Conservation (phyloP, 768 basidiomycete genomes). For the Mycena albidolilacea region DNA sequence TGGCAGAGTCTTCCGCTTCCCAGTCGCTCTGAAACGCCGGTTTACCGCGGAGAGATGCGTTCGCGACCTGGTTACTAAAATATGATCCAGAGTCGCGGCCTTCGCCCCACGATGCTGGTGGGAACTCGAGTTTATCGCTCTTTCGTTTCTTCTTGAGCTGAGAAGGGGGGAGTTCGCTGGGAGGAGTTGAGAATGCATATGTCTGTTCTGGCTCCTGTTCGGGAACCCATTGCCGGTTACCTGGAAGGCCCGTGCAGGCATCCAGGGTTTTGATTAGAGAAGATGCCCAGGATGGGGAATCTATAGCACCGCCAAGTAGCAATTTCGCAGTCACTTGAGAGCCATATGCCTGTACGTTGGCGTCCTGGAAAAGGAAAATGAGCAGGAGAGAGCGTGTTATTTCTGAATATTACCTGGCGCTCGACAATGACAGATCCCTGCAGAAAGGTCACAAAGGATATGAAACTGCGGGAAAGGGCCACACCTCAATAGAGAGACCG, state of each 20-base stretch:
- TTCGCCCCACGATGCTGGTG: conserved; percentile 76
- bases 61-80: conserved; percentile 54
- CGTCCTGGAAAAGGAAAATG: conserved; percentile 66
- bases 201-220: conserved; percentile 59
- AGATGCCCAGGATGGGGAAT: conserved; percentile 86
- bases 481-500: conserved; percentile 81
- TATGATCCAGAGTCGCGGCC: conserved; percentile 68
- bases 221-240: conserved; percentile 75
- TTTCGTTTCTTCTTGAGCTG: conserved; percentile 66
- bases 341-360: conserved; percentile 86
- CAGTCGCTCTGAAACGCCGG: conserved; percentile 43
- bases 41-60: conserved; percentile 37
- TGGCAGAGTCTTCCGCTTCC: conserved; percentile 48
- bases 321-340: conserved; percentile 82
- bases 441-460: not conserved
- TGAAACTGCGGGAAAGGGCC: not conserved
- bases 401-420: conserved; percentile 56
- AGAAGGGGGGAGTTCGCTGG: conserved; percentile 50
- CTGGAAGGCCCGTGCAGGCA: conserved; percentile 78
- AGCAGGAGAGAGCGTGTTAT: too few relatives aligned
- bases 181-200: conserved; percentile 74
- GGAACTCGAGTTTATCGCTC: conserved; percentile 61
- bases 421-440: conserved; percentile 91
- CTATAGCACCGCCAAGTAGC: conserved; percentile 84
- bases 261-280: conserved; percentile 82